Evolutionary conservation across 495 filamentous ascomycete genomes (phyloP), one percentile per base, ranked within the genome.

Genomic region (Neurospora pannonica): DNA sequence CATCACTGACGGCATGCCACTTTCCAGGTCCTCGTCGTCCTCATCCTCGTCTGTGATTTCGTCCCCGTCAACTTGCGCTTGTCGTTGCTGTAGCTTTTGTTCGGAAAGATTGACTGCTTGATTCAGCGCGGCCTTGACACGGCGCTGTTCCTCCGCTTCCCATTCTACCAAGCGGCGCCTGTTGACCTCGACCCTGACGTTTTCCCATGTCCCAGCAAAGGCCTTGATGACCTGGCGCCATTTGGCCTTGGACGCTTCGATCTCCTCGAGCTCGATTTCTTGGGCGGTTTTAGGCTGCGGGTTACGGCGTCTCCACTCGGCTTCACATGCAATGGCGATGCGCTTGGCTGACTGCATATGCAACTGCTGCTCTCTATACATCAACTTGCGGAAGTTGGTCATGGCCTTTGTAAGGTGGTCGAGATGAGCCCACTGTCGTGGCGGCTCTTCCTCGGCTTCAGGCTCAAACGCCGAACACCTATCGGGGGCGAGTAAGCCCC

Each of bases 401-500:
- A 93, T 93, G 77, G 97, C 94, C 17, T 90, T 89, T 54, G 93
- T 87, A 9, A 98, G 86, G 78, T 97, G 92, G 78, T 98, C 94
- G 73, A 89, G 87, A 78, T 97, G 95, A 19, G 90, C 90, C 83
- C 93, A 97, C 72, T 93, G 93, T 73, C 87, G 88, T 7, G 90
- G 87, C 3, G 92, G 93, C 75, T 93, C 91, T 62, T 89, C 87
- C 74, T 92, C 93, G 0, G 90, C 87, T 36, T 97, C 94, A 0
- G 92, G 91, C n/a, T 89, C 85, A 78, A 92, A 97, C 38, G 92
- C 84, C 4, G 90, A 92, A 79, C 92, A 96, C 24, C 87, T 87
- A 70, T 90, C 90, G 43, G 85, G 80, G 74, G 91, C 93, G 37
- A 98, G 86, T 9, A 93, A 77, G 0, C 97, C 94, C 36, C 93